phyloP scores from a whole-genome alignment of 148 eudicot species.

The Talinum fruticosum region DNA sequence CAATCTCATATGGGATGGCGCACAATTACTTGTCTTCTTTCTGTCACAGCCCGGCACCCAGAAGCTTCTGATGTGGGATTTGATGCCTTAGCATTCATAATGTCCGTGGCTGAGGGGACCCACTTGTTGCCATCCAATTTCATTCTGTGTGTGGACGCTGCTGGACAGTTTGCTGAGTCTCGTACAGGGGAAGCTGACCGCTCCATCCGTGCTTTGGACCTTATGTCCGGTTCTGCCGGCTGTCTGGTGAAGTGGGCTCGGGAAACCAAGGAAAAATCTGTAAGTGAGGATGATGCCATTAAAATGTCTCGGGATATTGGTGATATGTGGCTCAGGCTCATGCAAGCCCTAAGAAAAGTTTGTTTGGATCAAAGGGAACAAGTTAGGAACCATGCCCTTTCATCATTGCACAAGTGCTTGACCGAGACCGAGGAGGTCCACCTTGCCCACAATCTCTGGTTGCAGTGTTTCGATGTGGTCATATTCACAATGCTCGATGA shows the following conservation, averaged over 20 bases:
- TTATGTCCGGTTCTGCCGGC: slow-evolving; percentile 59
- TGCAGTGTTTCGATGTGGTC: slow-evolving; percentile 71
- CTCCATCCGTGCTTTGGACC: slow-evolving; percentile 59
- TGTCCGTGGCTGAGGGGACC: slow-evolving; percentile 69
- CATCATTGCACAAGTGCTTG: slow-evolving; percentile 55
- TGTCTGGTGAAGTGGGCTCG: slow-evolving; percentile 54
- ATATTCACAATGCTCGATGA: slow-evolving; percentile 72
- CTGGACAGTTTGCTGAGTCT: slow-evolving; percentile 75
- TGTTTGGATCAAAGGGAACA: slow-evolving; percentile 80
- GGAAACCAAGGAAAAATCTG: slow-evolving; percentile 48
- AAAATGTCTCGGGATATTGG: slow-evolving; percentile 68
- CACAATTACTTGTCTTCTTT: slow-evolving; percentile 61
- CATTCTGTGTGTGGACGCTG: slow-evolving; percentile 55
- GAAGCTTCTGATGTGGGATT: slow-evolving; percentile 83
- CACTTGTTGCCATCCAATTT: slow-evolving; percentile 68
- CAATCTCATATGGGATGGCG: slow-evolving; percentile 83
- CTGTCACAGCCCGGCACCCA: slow-evolving; percentile 73
- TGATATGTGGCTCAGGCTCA: slow-evolving; percentile 83
- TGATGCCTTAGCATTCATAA: slow-evolving; percentile 57
- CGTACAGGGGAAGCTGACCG: slow-evolving; percentile 64
- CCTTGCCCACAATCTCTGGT: slow-evolving; percentile 54
- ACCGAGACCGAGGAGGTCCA: slow-evolving; percentile 46
- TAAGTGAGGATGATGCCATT: slow-evolving; percentile 43
- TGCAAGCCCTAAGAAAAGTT: slow-evolving; percentile 72
- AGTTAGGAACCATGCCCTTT: slow-evolving; percentile 69